Evolutionary conservation across 2,329 filamentous ascomycete genomes (phyloP), one percentile per base, ranked within the genome.

Genomic region (Trichoderma semiorbis): DNA sequence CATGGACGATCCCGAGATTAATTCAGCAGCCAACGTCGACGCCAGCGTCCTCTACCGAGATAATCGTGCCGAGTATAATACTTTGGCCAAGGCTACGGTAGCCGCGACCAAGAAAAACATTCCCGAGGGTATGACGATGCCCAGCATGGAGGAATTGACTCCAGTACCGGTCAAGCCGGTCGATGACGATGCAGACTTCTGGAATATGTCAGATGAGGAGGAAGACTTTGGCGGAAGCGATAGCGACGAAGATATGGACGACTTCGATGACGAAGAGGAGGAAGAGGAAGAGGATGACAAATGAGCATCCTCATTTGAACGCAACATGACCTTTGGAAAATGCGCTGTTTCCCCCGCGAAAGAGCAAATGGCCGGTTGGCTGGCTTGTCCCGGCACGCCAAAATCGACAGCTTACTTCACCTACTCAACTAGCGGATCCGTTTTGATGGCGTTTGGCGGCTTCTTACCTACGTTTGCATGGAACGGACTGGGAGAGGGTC

Each of bases 21-120:
- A 91, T 76, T 97, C 94, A 0, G 94, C 96, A 0, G 96, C 95
- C 74, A 98, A 98, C 80, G 95, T 98, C 70, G 95, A 98, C 76
- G 95, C 96, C 2, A 90, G 93, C 71, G 92, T 98, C 28, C 88
- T 94, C 85, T 91, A 97, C 78, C 91, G 95, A 73, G 93, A 95
- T 76, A 83, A 91, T 36, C 89, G 90, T 0, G 84, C 85, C 1
- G 81, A 85, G 36, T 99, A 97, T 85, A 90, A 93, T 78, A 82
- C 84, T 57, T 87, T 86, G 76, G 93, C 95, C 2, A 86, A 83
- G 74, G 87, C 89, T 57, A 89, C 94, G 36, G 91, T 96, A 5
- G 90, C 92, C 74, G 84, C 84, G 60, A 95, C 93, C 14, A 93
- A 93, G 82, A 84, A 86, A 74, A 93, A 97, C 78, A 94, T 97